phyloP scores from a whole-genome alignment of 306 rosid species.

The Dalbergia oliveri region DNA sequence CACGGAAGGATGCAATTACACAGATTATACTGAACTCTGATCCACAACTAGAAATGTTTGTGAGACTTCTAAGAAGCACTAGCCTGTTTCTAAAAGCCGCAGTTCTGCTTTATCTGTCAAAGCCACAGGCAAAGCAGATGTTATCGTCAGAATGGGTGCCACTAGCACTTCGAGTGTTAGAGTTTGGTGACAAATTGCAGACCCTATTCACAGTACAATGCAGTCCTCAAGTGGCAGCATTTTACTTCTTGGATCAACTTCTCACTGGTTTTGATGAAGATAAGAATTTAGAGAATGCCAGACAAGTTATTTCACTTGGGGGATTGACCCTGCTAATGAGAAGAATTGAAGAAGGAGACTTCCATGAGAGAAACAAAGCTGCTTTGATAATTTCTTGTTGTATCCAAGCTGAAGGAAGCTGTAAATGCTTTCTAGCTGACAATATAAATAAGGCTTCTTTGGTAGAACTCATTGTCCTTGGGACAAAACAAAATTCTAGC shows the following conservation, averaged over 20 bases:
- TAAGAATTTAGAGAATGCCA: constrained; percentile 81
- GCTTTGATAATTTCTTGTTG: constrained; percentile 65
- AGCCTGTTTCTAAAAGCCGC: constrained; percentile 85
- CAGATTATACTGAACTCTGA: constrained; percentile 72
- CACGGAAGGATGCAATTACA: constrained; percentile 50
- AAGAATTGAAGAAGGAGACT: constrained; percentile 70
- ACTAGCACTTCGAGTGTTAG: constrained; percentile 76
- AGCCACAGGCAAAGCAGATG: constrained; percentile 88
- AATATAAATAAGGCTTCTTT: constrained; percentile 63
- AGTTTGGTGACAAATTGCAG: constrained; percentile 81
- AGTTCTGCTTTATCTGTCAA: constrained; percentile 69
- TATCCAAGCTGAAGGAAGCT: constrained; percentile 80
- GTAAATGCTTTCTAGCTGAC: constrained; percentile 70
- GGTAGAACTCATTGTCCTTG: constrained; percentile 73
- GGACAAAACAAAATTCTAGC: constrained; percentile 49
- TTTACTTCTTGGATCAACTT: constrained; percentile 81
- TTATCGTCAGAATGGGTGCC: constrained; percentile 84
- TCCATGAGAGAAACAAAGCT: constrained; percentile 59
- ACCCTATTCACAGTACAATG: constrained; percentile 78
- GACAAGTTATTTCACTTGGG: constrained; percentile 77
- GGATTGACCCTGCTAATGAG: constrained; percentile 69
- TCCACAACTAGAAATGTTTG: constrained; percentile 78
- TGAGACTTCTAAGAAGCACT: constrained; percentile 72
- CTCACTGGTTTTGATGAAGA: constrained; percentile 88
- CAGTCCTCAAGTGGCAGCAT: constrained; percentile 76